Conservation (phyloP, 148 eudicot genomes). For the Camellia granthamiana region DNA sequence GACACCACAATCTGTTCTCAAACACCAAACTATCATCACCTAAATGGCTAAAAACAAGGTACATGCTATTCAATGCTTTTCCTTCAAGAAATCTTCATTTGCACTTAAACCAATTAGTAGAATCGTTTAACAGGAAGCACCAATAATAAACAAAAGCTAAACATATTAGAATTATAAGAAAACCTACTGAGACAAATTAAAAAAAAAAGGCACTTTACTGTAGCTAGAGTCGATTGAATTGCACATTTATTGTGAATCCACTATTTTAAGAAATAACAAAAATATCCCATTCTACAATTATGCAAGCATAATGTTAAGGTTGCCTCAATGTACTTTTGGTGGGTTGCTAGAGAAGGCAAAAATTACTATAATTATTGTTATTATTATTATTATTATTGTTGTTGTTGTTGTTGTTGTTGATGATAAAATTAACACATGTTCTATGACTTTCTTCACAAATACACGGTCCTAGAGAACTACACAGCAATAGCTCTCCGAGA, state of each 20-base stretch:
- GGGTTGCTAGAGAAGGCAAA: neutral
- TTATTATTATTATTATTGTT: too few relatives aligned
- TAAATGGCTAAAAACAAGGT: constrained; percentile 1
- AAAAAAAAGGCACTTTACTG: neutral
- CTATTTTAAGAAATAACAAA: neutral
- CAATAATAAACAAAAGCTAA: neutral
- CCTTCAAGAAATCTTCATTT: constrained; percentile 3
- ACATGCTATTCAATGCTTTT: neutral
- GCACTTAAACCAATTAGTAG: constrained; percentile 8
- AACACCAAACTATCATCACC: constrained; percentile 5
- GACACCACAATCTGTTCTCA: constrained; percentile 63
- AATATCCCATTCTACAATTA: neutral
- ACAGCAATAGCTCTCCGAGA: neutral
- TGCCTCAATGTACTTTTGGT: neutral
- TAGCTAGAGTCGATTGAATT: neutral
- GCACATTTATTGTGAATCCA: neutral
- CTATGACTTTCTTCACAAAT: neutral
- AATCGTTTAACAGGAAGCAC: neutral
- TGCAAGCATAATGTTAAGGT: neutral
- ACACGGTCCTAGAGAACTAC: neutral
- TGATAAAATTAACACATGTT: too few relatives aligned
- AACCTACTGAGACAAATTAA: neutral
- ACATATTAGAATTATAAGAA: neutral
- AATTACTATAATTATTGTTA: too few relatives aligned
- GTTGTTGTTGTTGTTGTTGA: neutral